phyloP scores from a whole-genome alignment of 2,329 filamentous ascomycete species.

The Stemphylium beticola region DNA sequence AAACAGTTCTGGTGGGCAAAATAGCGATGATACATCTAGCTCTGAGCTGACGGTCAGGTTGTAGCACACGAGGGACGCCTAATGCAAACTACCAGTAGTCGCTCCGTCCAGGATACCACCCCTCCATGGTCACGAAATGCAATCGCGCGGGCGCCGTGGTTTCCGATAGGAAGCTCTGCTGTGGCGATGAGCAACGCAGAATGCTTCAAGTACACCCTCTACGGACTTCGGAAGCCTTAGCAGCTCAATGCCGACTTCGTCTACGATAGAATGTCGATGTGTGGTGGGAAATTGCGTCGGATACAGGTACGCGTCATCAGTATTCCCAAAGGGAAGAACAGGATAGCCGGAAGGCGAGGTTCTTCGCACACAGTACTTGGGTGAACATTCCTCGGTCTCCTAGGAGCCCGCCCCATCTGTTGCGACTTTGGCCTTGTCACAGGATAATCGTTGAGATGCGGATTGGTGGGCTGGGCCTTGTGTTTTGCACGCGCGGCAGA shows the following conservation, averaged over 20 bases:
- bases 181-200: background rate
- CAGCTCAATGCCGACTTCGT: background rate
- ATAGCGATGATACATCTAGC: no score
- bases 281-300: background rate
- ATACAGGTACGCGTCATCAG: background rate
- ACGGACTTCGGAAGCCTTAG: slow-evolving; percentile 6
- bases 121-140: background rate
- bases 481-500: no score
- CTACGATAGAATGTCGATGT: background rate
- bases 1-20: no score
- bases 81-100: background rate
- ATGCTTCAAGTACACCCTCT: background rate
- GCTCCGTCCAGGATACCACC: background rate
- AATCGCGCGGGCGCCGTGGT: background rate
- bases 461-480: no score
- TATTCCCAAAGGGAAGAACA: background rate
- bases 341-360: no score
- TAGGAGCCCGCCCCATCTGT: no score
- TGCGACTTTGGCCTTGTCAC: no score
- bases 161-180: background rate
- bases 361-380: no score
- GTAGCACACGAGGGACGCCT: background rate
- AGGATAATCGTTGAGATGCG: no score
- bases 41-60: no score
- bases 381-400: no score